Conservation (phyloP, 306 rosid genomes). For the Herpetospermum pedunculosum region DNA sequence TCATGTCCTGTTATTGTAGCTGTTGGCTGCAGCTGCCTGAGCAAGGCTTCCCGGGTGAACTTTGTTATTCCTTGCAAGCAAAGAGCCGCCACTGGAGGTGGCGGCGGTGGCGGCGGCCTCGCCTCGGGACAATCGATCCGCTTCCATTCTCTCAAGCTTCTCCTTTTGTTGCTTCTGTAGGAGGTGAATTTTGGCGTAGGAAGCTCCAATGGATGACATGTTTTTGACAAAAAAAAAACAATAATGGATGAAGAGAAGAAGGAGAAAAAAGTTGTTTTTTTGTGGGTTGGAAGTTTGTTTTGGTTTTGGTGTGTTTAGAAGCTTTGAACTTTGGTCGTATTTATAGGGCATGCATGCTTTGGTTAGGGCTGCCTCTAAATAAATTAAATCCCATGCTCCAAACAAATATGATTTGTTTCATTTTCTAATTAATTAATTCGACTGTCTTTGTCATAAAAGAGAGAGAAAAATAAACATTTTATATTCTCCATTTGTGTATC, state of each 20-base stretch:
- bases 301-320: slow-evolving; percentile 2
- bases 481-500: background rate
- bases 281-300: background rate
- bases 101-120: background rate
- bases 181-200: slow-evolving; percentile 6
- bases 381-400: background rate
- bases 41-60: slow-evolving; percentile 9
- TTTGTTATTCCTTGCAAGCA: slow-evolving; percentile 2
- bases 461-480: background rate
- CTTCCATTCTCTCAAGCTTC: slow-evolving; percentile 1
- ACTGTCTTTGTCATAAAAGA: slow-evolving; percentile 1
- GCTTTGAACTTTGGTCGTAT: slow-evolving; percentile 4
- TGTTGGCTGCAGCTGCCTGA: background rate
- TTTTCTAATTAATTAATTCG: background rate
- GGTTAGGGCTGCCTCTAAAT: background rate
- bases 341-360: slow-evolving; percentile 12
- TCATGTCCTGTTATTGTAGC: background rate
- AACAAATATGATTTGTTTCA: background rate
- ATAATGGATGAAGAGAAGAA: background rate
- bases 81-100: background rate
- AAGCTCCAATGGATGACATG: slow-evolving; percentile 15
- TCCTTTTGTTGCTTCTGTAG: slow-evolving; percentile 5
- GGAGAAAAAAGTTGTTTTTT: background rate
- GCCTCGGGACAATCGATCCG: background rate
- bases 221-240: background rate